Conservation (phyloP, 208 protist species). For the Wallacemonas sp. region DNA sequence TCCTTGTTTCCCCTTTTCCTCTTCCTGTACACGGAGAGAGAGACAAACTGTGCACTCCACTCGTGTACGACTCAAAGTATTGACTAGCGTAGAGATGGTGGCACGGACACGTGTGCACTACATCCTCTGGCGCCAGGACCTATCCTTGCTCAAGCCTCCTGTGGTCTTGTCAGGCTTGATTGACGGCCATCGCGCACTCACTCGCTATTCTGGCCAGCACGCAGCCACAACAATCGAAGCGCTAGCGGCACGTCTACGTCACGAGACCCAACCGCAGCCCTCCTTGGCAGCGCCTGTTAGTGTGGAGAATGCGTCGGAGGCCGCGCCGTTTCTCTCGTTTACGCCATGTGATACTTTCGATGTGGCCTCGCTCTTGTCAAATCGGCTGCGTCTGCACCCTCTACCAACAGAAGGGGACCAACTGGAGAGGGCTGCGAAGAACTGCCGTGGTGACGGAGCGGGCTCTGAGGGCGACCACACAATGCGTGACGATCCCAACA, state of each 20-base stretch:
- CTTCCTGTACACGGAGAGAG: no score
- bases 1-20: not conserved
- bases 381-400: no score
- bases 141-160: constrained; percentile 12
- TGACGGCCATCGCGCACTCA: not conserved
- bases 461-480: no score
- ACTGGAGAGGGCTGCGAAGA: no score
- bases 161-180: constrained; percentile 6
- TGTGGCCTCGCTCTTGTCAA: constrained; percentile 8
- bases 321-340: constrained; percentile 22
- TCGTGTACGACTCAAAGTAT: no score
- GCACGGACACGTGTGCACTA: not conserved
- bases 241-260: no score
- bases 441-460: no score
- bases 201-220: constrained; percentile 13
- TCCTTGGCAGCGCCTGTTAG: not conserved
- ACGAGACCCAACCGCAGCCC: no score
- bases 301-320: constrained; percentile 5
- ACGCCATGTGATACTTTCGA: constrained; percentile 13
- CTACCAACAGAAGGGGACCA: no score
- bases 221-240: not conserved
- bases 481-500: no score
- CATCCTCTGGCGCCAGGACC: constrained; percentile 22
- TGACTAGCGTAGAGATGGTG: no score
- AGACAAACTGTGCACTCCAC: no score